Percentiles rank a stretch among this genome's conserved stretches.
Evolutionary conservation across 2,329 filamentous ascomycete genomes (phyloP).

Genomic region (Colletotrichum acutatum): DNA sequence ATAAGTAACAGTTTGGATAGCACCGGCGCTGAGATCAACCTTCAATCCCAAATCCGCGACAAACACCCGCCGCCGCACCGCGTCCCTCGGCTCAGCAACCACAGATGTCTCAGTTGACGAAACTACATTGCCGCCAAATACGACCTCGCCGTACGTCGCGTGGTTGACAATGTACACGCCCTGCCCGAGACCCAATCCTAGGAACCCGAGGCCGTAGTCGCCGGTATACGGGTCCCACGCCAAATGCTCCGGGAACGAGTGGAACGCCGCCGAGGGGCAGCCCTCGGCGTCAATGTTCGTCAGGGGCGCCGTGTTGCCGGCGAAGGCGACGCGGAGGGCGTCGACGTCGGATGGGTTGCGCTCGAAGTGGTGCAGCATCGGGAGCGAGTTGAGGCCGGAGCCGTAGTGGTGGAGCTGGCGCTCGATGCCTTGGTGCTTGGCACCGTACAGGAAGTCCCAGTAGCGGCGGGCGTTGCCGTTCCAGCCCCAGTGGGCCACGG

Average conservation of each 20-base stretch:
- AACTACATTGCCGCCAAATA: constrained; percentile 58
- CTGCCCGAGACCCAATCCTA: constrained; percentile 61
- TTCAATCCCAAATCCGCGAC: constrained; percentile 56
- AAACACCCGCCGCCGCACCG: constrained; percentile 59
- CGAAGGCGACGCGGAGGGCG: constrained; percentile 64
- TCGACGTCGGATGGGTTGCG: constrained; percentile 57
- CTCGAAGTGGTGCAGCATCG: constrained; percentile 63
- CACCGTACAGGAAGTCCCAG: constrained; percentile 61
- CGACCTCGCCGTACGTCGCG: constrained; percentile 55
- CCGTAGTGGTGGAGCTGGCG: constrained; percentile 71
- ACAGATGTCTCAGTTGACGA: constrained; percentile 36
- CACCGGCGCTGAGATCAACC: constrained; percentile 52
- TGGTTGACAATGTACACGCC: constrained; percentile 61
- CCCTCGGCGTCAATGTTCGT: constrained; percentile 66
- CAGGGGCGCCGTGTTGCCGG: constrained; percentile 62
- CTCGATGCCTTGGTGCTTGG: constrained; percentile 55
- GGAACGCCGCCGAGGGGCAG: constrained; percentile 65
- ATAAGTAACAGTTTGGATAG: constrained; percentile 42
- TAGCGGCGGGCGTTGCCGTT: constrained; percentile 70
- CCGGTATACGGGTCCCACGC: constrained; percentile 67
- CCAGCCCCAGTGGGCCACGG: constrained; percentile 70
- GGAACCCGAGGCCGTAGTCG: constrained; percentile 67
- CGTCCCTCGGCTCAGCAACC: constrained; percentile 55
- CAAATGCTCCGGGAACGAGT: constrained; percentile 66
- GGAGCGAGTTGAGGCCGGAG: constrained; percentile 66